Base-by-base conservation (phyloP, 2,329 filamentous ascomycete species). In the Massarina eburnea region DNA sequence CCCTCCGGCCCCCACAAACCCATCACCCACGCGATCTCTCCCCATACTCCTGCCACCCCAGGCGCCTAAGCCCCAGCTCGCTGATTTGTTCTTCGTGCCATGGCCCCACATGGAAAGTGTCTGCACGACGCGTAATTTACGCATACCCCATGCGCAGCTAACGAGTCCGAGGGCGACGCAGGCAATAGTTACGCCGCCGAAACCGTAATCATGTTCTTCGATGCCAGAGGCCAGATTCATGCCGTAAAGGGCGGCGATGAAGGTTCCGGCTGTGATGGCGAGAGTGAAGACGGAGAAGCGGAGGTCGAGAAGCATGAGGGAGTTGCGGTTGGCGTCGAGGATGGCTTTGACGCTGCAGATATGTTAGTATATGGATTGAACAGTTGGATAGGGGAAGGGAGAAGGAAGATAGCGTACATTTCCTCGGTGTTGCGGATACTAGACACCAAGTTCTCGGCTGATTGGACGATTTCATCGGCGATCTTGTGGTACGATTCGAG, bases 161-260 rank as follows among this genome's bases (percentile, higher is more conserved):
- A 91, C 59, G 43, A 85, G 80, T 12, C 89, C 89, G 68, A 91
- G 84, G 45, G 85, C 61, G 45, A 86, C 80, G 46, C 89, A 95
- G 49, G 81, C 76, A 15, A 75, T 77, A 2, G 86, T 89, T 49
- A 99, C 85, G 43, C 82, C 82, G 37, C 79, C 80, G 68, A 99
- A 97, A 9, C 92, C 94, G 70, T 89, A 81, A 70, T 89, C 82
- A 1, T 88, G 91, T 67, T 97, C 92, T 75, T 99, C 94, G 60
- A 97, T 90, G 71, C 96, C 97, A 73, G 97, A 97, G 68, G 96
- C 95, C 54, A 99, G 77, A 75, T 99, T 99, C 91, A 97, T 97
- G 59, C 94, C 94, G 78, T 97, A 99, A n/a, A 99, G 83, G n/a
- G 91, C 91, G 8, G 94, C 95, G 61, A 96, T 81, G 66, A 97